phyloP scores from a whole-genome alignment of 768 basidiomycete genomes.

The Suillus tomentosus region DNA sequence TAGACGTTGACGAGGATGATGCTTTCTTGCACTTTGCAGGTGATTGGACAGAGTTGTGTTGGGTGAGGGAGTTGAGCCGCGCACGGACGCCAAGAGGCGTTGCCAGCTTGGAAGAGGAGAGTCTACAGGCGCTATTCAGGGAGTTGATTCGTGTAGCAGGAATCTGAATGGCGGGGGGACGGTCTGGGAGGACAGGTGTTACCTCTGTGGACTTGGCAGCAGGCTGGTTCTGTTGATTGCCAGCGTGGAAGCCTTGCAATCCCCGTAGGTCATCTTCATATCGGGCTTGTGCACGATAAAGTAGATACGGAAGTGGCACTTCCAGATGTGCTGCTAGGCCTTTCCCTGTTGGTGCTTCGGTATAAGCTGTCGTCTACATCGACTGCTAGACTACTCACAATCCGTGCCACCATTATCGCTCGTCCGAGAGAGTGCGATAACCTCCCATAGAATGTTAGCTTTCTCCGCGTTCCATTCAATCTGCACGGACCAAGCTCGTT shows the following conservation, averaged over 20 bases:
- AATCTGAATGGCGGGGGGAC: constrained; percentile 3
- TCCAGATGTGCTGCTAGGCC: constrained; percentile 76
- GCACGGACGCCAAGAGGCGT: constrained; percentile 70
- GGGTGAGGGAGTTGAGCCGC: constrained; percentile 67
- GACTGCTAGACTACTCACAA: constrained; percentile 50
- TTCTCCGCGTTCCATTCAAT: constrained; percentile 87
- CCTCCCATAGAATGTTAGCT: constrained; percentile 85
- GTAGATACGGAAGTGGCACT: constrained; percentile 81
- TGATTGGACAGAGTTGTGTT: constrained; percentile 47
- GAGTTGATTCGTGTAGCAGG: constrained; percentile 9
- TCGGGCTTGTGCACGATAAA: constrained; percentile 80
- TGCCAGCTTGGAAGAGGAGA: constrained; percentile 43
- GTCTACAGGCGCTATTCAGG: constrained; percentile 22
- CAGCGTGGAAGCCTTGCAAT: constrained; percentile 60
- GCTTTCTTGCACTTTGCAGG: constrained; percentile 42
- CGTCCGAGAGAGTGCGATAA: constrained; percentile 75
- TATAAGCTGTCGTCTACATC: neutral
- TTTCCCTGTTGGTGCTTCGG: constrained; percentile 59
- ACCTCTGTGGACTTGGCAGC: constrained; percentile 20
- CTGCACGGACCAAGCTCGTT: constrained; percentile 39
- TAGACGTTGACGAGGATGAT: constrained; percentile 71
- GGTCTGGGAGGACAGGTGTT: constrained; percentile 18
- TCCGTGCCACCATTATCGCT: constrained; percentile 75
- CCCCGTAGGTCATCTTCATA: constrained; percentile 86
- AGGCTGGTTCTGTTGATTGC: constrained; percentile 42